Conservation (phyloP, 2,329 filamentous ascomycete species). For the Alternaria arborescens region DNA sequence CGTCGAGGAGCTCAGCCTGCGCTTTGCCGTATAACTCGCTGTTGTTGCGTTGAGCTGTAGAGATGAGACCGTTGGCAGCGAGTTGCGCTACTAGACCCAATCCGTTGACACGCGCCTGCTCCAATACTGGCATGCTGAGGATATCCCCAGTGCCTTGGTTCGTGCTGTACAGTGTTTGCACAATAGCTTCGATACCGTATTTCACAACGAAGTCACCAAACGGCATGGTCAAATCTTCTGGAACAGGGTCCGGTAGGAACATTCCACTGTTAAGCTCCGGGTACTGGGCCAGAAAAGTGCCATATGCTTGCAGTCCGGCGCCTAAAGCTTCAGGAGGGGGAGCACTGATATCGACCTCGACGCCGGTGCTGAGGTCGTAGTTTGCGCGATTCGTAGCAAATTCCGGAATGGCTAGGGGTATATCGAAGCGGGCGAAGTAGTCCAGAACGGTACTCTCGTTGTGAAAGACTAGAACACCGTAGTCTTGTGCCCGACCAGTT, state of each 20-base stretch:
- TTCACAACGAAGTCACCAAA: conserved; percentile 61
- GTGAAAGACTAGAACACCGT: conserved; percentile 50
- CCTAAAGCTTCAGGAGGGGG: conserved; percentile 9
- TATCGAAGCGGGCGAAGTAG: conserved; percentile 28
- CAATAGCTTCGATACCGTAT: conserved; percentile 55
- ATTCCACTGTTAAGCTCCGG: conserved; percentile 47
- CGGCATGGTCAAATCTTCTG: conserved; percentile 57
- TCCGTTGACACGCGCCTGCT: conserved; percentile 11
- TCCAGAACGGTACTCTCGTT: conserved; percentile 52
- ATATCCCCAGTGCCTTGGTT: conserved; percentile 47
- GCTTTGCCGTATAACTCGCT: conserved; percentile 16
- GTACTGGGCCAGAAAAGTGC: background rate
- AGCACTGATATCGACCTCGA: conserved; percentile 4
- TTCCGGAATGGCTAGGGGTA: background rate
- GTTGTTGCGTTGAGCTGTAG: conserved; percentile 5
- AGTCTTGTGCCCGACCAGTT: conserved; percentile 43
- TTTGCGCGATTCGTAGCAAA: background rate
- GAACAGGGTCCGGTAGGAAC: conserved; percentile 55
- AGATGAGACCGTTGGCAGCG: conserved; percentile 1
- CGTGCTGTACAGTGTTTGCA: background rate
- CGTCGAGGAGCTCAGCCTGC: conserved; percentile 13
- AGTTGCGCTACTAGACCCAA: conserved; percentile 10
- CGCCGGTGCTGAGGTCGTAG: conserved; percentile 46
- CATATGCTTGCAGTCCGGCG: background rate
- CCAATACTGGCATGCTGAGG: conserved; percentile 53